Evolutionary conservation across 768 basidiomycete species (phyloP), one percentile per base, ranked within the genome.

Genomic region (Leccinum disarticulatum): DNA sequence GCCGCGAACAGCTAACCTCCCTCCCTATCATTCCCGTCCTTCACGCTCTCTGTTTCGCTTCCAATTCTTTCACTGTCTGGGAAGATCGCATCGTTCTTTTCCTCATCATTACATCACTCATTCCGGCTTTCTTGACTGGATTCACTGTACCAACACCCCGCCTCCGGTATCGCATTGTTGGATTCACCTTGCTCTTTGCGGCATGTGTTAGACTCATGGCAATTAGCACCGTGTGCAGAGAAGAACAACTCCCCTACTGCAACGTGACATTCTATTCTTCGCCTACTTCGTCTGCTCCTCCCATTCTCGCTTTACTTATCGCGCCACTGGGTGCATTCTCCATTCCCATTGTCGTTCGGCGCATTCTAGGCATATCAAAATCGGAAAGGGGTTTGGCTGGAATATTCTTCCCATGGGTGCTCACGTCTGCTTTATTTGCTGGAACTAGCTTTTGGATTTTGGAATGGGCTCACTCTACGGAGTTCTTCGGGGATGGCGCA

Each of bases 31-130:
- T 86, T 35, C 80, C 89, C 56, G 57, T 85, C 57, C 77, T 93
- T 3, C 95, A 98, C 66, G 74, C 87, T 1, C 56, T 89, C 4
- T 78, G 88, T 7, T 96, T 96, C 74, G 83, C 88, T 15, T 96
- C 95, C 27, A 98, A 98, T 77, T 97, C 95, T 0, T 96, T 93
- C 78, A 93, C 91, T n/a, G 84, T 98, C 72, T 98, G 95, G 94
- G 97, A 99, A 81, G 95, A 98, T 71, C 83, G 83, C 33, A 78
- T 92, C 57, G 79, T 90, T 11, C 83, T 86, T 8, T 95, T 87
- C 80, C 81, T 98, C 56, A 76, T 87, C 60, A 70, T 87, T 48
- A 83, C 83, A 38, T 89, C 84, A 33, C 75, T 93, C 38, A 73
- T 85, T 11, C 86, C 87, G 0, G 77, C 76, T 59, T 75, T 90